A percentile compares a stretch with the other conserved stretches of the same genome.
These are phyloP conservation scores for Chlamydomonas reinhardtii DNA, from an alignment of 163 green algal species.

Conservation along the genomic window DNA sequence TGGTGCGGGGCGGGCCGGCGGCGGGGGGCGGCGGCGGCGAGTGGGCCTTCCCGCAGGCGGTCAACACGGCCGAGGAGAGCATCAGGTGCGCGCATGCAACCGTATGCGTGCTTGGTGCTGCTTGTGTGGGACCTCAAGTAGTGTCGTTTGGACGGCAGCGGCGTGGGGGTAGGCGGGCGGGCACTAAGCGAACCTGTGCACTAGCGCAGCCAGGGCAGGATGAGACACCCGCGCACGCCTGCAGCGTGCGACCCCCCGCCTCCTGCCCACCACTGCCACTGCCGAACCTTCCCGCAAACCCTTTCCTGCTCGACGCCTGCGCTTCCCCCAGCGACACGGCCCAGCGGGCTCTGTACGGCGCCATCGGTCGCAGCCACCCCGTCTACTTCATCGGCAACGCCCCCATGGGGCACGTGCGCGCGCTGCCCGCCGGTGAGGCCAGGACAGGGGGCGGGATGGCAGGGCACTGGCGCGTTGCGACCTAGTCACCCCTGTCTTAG, in stretches of 20 bases:
- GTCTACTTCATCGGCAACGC: constrained; percentile 57
- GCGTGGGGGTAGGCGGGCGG: not conserved
- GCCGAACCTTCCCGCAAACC: not conserved
- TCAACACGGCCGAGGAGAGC: constrained; percentile 42
- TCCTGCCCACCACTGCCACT: not conserved
- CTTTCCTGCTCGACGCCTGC: too few relatives aligned
- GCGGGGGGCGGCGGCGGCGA: not conserved
- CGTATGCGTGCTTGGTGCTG: not conserved
- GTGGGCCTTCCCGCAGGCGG: constrained; percentile 47
- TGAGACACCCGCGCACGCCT: too few relatives aligned
- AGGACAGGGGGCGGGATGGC: too few relatives aligned
- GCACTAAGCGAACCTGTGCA: too few relatives aligned
- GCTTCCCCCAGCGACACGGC: constrained; percentile 41
- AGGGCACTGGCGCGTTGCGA: too few relatives aligned
- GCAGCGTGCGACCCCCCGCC: too few relatives aligned
- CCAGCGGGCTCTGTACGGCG: constrained; percentile 40
- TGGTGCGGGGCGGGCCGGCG: constrained; percentile 36
- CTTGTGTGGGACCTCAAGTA: not conserved
- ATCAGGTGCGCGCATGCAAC: constrained; percentile 20
- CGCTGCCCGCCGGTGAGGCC: not conserved
- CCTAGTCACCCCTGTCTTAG: too few relatives aligned
- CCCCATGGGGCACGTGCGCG: constrained; percentile 54
- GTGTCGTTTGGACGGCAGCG: too few relatives aligned
- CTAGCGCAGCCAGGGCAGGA: too few relatives aligned
- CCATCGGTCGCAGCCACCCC: constrained; percentile 47